Evolutionary conservation across 2,329 filamentous ascomycete genomes (phyloP).

Genomic region (Neofusicoccum ribis): DNA sequence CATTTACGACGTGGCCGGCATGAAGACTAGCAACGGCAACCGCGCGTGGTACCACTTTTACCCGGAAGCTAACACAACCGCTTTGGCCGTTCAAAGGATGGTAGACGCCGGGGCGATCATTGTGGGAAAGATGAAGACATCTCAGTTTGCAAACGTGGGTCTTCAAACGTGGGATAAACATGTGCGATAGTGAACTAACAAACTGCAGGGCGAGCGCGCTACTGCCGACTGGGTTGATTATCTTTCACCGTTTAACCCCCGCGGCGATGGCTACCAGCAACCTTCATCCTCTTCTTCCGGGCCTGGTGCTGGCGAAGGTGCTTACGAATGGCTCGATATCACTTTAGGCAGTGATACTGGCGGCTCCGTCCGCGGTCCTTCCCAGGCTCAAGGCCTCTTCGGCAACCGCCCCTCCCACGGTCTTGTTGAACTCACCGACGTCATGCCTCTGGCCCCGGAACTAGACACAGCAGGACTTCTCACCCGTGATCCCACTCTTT

Average conservation of each 20-base stretch:
- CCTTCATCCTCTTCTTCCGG: constrained; percentile 51
- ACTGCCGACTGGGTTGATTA: constrained; percentile 55
- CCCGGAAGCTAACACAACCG: constrained; percentile 47
- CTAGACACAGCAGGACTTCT: constrained; percentile 52
- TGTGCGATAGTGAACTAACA: background rate
- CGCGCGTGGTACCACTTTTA: constrained; percentile 59
- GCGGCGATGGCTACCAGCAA: constrained; percentile 48
- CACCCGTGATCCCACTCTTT: constrained; percentile 46
- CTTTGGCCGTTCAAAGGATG: constrained; percentile 54
- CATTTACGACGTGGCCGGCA: constrained; percentile 59
- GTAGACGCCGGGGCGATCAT: constrained; percentile 60
- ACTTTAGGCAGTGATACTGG: constrained; percentile 53
- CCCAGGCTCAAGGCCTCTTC: constrained; percentile 51
- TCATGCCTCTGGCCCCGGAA: constrained; percentile 50
- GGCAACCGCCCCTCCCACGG: constrained; percentile 53
- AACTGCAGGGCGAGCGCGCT: constrained; percentile 38
- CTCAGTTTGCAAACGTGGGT: constrained; percentile 43
- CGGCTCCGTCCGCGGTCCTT: constrained; percentile 51
- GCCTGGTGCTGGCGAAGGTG: constrained; percentile 45
- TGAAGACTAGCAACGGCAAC: constrained; percentile 59
- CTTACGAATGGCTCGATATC: constrained; percentile 53
- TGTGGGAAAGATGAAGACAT: constrained; percentile 49
- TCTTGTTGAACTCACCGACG: constrained; percentile 48
- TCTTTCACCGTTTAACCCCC: constrained; percentile 45
- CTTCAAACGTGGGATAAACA: background rate